These are phyloP conservation scores for Stylonectria norvegica DNA, from an alignment of 2,329 filamentous ascomycete species.

Conservation along the genomic window DNA sequence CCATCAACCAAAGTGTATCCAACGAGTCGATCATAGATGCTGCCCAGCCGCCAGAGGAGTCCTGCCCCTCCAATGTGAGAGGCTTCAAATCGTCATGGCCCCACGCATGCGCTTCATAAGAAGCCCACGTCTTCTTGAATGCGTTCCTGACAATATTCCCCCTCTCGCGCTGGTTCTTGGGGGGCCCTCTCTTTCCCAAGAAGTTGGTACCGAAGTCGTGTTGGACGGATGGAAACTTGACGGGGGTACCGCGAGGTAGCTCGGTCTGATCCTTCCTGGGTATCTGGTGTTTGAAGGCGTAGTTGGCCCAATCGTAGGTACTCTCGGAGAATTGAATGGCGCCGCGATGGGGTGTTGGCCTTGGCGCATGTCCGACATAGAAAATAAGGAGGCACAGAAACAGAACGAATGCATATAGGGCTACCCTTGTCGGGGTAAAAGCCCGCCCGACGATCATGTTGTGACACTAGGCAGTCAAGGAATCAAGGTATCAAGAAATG, in stretches of 20 bases:
- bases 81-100: constrained; percentile 58
- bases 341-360: background rate
- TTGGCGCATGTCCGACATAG: constrained; percentile 12
- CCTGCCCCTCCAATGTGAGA: constrained; percentile 43
- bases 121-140: constrained; percentile 53
- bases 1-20: constrained; percentile 68
- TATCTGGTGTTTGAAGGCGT: constrained; percentile 12
- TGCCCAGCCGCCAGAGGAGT: constrained; percentile 61
- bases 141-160: constrained; percentile 42
- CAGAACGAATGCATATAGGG: constrained; percentile 16
- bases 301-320: constrained; percentile 21
- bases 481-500: too few species aligned
- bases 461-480: too few species aligned
- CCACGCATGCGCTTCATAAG: constrained; percentile 60
- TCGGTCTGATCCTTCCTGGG: constrained; percentile 8
- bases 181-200: constrained; percentile 9
- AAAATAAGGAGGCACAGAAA: constrained; percentile 12
- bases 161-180: constrained; percentile 6
- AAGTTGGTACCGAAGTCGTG: constrained; percentile 17
- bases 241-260: constrained; percentile 12
- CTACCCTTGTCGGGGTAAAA: constrained; percentile 16
- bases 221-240: constrained; percentile 19
- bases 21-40: constrained; percentile 60
- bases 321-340: constrained; percentile 19
- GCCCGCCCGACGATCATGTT: constrained; percentile 6